Evolutionary conservation across 495 filamentous ascomycete genomes (phyloP), one percentile per base, ranked within the genome.

Genomic region (Friedmanniomyces endolithicus): DNA sequence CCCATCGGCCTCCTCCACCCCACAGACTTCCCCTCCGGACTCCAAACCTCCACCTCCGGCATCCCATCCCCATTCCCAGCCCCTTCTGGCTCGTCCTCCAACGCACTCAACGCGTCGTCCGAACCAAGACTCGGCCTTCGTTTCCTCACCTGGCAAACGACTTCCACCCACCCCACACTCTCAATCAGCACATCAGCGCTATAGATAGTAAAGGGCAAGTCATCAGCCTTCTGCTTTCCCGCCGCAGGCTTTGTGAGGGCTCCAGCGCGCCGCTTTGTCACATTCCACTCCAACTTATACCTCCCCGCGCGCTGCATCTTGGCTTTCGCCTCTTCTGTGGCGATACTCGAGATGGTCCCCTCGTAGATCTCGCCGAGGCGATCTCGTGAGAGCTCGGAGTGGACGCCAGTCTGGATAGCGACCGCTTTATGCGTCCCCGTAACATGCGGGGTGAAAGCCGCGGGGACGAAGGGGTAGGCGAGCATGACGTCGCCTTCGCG

Each of bases 131-230:
- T 51, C 29, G 2, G 4, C 29, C 47, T 19, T 4, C 52, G 53
- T 23, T 75, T 77, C 22, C 90, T 80, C 8, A 92, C 76, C 68
- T 97, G 90, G 14, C 83, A 81, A 6, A 79, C 83, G 19, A 99
- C 67, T 66, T 99, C 92, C 8, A 99, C 76, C 90, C 94, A 99
- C 1, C 92, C 92, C 39, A 82, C 81, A 19, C 90, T 87, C 61
- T 95, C 88, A 34, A 99, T 81, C 8, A 99, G 71, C 35, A 99
- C 79, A 65, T 99, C 92, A 0, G 84, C 76, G 6, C 81, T 76
- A 50, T 90, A 72, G 2, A 96, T 79, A 11, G 74, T 75, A 65
- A 90, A 99, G 1, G 89, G 90, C 35, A 97, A 70, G 22, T 59
- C 57, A 0, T 82, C 69, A 0, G 69, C 58, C 22, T 73, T 76